These are phyloP conservation scores for Tetragonia tetragonoides DNA, from an alignment of 148 eudicot genomes.

Conservation along the genomic window DNA sequence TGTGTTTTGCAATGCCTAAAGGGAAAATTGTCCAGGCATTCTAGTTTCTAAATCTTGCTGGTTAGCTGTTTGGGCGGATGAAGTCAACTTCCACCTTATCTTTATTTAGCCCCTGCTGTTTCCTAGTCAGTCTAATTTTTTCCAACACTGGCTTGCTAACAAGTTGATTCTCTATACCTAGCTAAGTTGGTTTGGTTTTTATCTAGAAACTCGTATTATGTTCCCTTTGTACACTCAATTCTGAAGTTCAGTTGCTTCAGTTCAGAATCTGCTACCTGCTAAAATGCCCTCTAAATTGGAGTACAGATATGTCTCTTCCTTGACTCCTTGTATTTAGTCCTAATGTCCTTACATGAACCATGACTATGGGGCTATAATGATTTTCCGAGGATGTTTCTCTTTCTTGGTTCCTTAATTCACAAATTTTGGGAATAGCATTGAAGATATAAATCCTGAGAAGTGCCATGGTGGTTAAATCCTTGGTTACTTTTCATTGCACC, in stretches of 20 bases:
- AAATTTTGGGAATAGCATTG: neutral
- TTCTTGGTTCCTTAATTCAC: neutral
- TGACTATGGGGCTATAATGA: neutral
- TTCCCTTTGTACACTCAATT: too few relatives aligned
- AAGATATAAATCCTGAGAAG: neutral
- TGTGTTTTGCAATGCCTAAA: neutral
- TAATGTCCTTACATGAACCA: neutral
- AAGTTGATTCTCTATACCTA: too few relatives aligned
- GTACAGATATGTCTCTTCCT: neutral
- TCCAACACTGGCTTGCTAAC: conserved; percentile 1
- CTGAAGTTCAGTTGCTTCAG: too few relatives aligned
- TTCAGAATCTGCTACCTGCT: neutral
- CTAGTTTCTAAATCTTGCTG: neutral
- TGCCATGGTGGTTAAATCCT: neutral
- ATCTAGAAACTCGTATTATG: too few relatives aligned
- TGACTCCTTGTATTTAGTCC: neutral
- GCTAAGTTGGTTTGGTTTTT: too few relatives aligned
- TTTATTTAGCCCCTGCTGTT: neutral
- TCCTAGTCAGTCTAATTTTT: neutral
- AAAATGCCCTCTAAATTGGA: neutral
- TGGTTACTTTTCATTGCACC: too few relatives aligned
- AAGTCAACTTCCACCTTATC: neutral
- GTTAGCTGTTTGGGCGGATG: neutral
- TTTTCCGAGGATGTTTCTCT: neutral
- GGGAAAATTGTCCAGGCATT: neutral